Evolutionary conservation across 1,284 basidiomycete species (phyloP).

Genomic region (Naganishia albida): DNA sequence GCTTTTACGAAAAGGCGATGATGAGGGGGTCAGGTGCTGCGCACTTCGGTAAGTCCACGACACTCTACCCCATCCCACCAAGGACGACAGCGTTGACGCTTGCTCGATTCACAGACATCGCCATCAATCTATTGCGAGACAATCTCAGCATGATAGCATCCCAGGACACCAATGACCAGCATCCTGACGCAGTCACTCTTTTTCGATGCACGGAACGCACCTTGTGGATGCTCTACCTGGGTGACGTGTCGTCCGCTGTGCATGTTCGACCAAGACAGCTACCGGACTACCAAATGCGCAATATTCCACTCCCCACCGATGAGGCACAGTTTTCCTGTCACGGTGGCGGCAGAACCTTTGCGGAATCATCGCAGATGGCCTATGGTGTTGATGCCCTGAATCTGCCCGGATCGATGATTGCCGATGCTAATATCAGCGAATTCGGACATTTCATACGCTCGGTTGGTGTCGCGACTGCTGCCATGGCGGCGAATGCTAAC

Average conservation of each 20-base stretch:
- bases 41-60: constrained; percentile 44
- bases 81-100: too few species aligned
- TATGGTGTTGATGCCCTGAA: constrained; percentile 17
- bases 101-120: constrained; percentile 31
- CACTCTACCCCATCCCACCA: too few species aligned
- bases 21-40: constrained; percentile 48
- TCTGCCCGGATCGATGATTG: constrained; percentile 39
- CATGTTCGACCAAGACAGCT: constrained; percentile 45
- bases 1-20: constrained; percentile 52
- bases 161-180: constrained; percentile 6
- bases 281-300: constrained; percentile 45
- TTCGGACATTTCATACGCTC: constrained; percentile 53
- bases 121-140: constrained; percentile 36
- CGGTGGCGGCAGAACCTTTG: constrained; percentile 42
- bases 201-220: constrained; percentile 49
- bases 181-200: constrained; percentile 37
- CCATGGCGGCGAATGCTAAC: not conserved
- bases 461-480: constrained; percentile 36
- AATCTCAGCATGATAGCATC: constrained; percentile 16
- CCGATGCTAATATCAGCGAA: constrained; percentile 51
- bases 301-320: constrained; percentile 46
- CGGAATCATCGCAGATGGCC: constrained; percentile 2
- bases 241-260: constrained; percentile 48
- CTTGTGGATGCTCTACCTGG: constrained; percentile 51
- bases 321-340: constrained; percentile 48